Evolutionary conservation across 202 grass and related monocot species (phyloP).

Genomic region (Carex sylvatica): DNA sequence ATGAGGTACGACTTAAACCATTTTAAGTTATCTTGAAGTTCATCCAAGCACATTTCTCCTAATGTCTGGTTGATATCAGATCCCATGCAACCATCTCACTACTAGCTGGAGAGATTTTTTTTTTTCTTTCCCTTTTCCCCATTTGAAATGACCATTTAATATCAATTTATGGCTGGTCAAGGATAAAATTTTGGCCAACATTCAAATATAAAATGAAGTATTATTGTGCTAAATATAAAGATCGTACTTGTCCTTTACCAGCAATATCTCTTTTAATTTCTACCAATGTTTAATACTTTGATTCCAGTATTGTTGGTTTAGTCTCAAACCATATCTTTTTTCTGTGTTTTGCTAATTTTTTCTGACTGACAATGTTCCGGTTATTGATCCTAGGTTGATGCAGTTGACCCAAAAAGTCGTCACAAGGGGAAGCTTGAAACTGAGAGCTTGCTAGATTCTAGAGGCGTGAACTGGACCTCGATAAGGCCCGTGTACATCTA

Average conservation of each 20-base stretch:
- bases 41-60: neutral
- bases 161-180: neutral
- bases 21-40: neutral
- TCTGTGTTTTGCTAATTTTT: neutral
- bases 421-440: slow-evolving; percentile 99
- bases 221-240: neutral
- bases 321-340: neutral
- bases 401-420: slow-evolving; percentile 90
- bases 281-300: neutral
- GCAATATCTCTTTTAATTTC: neutral
- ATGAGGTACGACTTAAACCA: slow-evolving; percentile 45
- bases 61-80: neutral
- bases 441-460: slow-evolving; percentile 63
- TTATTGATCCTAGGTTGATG: slow-evolving; percentile 48
- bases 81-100: neutral
- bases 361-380: neutral
- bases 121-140: neutral
- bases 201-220: neutral
- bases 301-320: neutral
- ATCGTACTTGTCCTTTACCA: neutral
- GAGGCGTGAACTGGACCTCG: slow-evolving; percentile 88
- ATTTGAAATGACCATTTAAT: neutral
- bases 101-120: neutral
- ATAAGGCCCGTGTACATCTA: slow-evolving; percentile 95
- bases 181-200: neutral